Evolutionary conservation across 2,329 filamentous ascomycete species (phyloP), one percentile per base, ranked within the genome.

Genomic region (Epichloe sp.): DNA sequence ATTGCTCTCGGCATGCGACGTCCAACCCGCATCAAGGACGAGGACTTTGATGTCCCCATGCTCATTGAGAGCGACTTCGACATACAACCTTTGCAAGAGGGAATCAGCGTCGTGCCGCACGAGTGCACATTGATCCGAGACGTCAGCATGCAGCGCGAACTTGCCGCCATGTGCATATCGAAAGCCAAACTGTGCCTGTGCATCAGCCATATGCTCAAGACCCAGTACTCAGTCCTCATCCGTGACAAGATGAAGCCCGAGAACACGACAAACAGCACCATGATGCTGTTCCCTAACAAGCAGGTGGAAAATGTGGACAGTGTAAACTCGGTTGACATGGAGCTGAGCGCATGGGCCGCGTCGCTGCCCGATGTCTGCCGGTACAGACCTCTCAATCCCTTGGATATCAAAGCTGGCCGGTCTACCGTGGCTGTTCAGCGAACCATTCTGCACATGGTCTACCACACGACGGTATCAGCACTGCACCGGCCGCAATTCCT

Each of bases 31-130:
- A 94, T 96, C 67, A 94, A 94, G 73, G 84, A 89, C 54, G 87
- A 93, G 60, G 90, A 96, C 65, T 95, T 88, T 63, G 88, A 96
- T 62, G 89, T 96, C 34, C 88, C 90, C 1, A 93, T 95, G 87
- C 75, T 96, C 48, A 82, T 80, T 14, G 73, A 93, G 58, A 76
- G 80, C 57, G 91, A 97, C 63, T 96, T 97, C 61, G 88, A 95
- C 60, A 82, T 88, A 56, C 74, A 78, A 44, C 64, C 78, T 1
- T 75, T 91, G 12, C 74, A 86, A 1, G 79, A 85, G 11, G 78
- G 80, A 47, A 80, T 88, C 54, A 76, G 78, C 14, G 77, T 83
- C 55, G 78, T 94, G 52, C 77, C 86, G 0, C 67, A 77, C 15
- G 80, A 85, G 53, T 94, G 88, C 66, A 78, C 79, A 15, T 62